phyloP scores from a whole-genome alignment of 208 protist genomes.

The Leishmania guyanensis region DNA sequence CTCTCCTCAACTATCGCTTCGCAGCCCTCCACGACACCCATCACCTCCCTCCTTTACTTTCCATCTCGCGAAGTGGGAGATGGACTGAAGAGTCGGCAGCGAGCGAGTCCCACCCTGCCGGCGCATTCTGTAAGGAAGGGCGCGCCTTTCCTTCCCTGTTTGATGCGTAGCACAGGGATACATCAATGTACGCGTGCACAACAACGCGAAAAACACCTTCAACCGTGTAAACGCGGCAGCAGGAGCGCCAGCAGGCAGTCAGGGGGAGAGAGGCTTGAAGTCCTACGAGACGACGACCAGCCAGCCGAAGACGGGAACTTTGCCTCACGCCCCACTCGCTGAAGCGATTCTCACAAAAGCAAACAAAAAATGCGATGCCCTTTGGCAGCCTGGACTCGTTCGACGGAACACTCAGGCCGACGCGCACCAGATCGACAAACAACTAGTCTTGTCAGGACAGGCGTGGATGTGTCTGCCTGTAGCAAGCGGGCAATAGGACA shows the following conservation, averaged over 20 bases:
- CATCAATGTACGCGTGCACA: not conserved
- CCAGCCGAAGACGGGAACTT: too few species aligned
- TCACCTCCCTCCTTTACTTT: not conserved
- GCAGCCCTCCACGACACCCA: not conserved
- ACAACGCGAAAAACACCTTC: not conserved
- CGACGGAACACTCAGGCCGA: not conserved
- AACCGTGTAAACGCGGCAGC: not conserved
- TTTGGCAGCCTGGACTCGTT: not conserved
- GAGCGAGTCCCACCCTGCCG: not conserved
- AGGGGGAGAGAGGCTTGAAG: not conserved
- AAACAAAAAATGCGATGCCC: not conserved
- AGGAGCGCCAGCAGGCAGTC: not conserved
- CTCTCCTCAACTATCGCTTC: not conserved
- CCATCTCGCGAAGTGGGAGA: not conserved
- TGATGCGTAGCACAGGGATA: not conserved
- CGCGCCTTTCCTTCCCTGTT: not conserved
- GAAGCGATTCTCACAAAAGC: not conserved
- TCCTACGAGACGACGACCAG: not conserved
- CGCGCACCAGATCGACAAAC: not conserved
- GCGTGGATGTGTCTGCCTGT: not conserved
- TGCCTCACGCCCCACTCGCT: not conserved
- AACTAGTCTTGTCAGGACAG: too few species aligned
- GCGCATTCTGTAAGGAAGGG: not conserved
- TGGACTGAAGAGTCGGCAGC: not conserved
- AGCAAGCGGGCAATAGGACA: not conserved